These are phyloP conservation scores for Petrea volubilis DNA, from an alignment of 257 asterid genomes.

Conservation along the genomic window DNA sequence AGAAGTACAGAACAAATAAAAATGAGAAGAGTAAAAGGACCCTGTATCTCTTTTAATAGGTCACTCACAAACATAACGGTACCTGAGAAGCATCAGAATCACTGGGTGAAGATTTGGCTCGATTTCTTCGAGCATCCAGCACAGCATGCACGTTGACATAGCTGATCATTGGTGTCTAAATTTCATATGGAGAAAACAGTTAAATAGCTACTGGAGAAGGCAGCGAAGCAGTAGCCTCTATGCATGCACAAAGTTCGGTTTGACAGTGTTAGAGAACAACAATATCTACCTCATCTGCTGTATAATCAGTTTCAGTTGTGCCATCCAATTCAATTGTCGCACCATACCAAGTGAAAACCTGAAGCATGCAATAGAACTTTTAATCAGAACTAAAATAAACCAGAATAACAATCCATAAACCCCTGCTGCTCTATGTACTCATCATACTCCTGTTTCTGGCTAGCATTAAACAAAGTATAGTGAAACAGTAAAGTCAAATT, in stretches of 20 bases:
- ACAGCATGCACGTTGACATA: slow-evolving; percentile 94
- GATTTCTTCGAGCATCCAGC: slow-evolving; percentile 87
- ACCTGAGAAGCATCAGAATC: slow-evolving; percentile 96
- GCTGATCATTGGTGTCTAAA: slow-evolving; percentile 94
- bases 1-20: neutral
- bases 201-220: neutral
- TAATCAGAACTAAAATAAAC: slow-evolving; percentile 23
- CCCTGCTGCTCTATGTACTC: too few relatives aligned
- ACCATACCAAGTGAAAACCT: slow-evolving; percentile 97
- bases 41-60: neutral
- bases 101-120: slow-evolving; percentile 80
- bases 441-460: too few relatives aligned
- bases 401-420: neutral
- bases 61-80: slow-evolving; percentile 16
- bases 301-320: slow-evolving; percentile 85
- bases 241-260: neutral
- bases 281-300: slow-evolving; percentile 82
- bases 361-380: slow-evolving; percentile 21
- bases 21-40: neutral
- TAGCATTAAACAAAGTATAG: too few relatives aligned
- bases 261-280: neutral
- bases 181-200: slow-evolving; percentile 18
- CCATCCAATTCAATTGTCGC: slow-evolving; percentile 95
- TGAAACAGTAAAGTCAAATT: too few relatives aligned
- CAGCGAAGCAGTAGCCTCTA: neutral